These are phyloP conservation scores for Kazachstania psychrophila DNA, from an alignment of 805 yeast species.

Conservation along the genomic window DNA sequence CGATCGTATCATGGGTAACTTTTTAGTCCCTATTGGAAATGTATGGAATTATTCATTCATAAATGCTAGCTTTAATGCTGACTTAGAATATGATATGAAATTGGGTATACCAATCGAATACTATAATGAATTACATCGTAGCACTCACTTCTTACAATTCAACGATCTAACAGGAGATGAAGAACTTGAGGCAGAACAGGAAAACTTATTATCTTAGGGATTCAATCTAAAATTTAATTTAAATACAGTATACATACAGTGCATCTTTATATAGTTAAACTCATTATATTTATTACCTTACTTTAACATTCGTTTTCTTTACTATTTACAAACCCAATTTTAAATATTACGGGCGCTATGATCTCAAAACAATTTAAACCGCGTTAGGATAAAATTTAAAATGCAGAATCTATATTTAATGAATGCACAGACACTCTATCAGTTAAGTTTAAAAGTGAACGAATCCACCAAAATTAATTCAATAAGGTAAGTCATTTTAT, in stretches of 20 bases:
- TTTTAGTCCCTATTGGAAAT: conserved; percentile 73
- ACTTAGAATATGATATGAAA: conserved; percentile 52
- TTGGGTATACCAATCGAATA: conserved; percentile 73
- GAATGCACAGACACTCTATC: too few relatives aligned
- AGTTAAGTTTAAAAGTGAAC: background rate
- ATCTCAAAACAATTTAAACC: too few relatives aligned
- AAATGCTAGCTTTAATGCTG: conserved; percentile 72
- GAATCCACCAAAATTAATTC: background rate
- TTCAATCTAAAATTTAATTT: too few relatives aligned
- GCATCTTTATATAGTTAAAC: too few relatives aligned
- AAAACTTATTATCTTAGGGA: conserved; percentile 48
- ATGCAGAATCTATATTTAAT: too few relatives aligned
- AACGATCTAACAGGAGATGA: conserved; percentile 49
- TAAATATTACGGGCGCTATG: too few relatives aligned
- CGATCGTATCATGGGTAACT: conserved; percentile 68
- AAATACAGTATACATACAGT: too few relatives aligned
- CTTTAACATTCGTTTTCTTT: too few relatives aligned
- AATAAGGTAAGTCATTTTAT: too few relatives aligned
- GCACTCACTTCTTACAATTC: conserved; percentile 74
- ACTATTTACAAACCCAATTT: too few relatives aligned
- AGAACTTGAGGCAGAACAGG: conserved; percentile 56
- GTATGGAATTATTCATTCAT: conserved; percentile 89
- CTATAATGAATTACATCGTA: conserved; percentile 81
- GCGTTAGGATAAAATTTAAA: too few relatives aligned
- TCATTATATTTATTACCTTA: too few relatives aligned